These are phyloP conservation scores for Jatropha multifida DNA, from an alignment of 441 rosid species.

Conservation along the genomic window DNA sequence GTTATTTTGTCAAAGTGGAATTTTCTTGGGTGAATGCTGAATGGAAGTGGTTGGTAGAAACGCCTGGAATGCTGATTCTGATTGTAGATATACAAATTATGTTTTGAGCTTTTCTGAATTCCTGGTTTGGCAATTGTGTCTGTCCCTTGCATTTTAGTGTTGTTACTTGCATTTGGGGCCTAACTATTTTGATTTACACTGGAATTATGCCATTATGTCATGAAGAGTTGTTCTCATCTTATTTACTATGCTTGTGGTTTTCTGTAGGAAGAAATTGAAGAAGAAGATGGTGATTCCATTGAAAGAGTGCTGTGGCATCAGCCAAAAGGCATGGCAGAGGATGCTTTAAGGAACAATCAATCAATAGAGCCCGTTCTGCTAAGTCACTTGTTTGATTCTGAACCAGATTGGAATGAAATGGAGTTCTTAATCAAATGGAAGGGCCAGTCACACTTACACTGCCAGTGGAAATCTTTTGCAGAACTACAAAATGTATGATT, in stretches of 20 bases:
- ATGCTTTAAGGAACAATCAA: constrained; percentile 54
- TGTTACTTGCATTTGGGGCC: not conserved
- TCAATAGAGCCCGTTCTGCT: constrained; percentile 71
- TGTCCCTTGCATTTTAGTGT: not conserved
- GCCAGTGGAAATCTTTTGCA: constrained; percentile 89
- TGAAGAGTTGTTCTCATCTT: constrained; percentile 3
- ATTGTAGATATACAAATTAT: not conserved
- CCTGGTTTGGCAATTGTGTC: not conserved
- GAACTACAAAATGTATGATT: constrained; percentile 86
- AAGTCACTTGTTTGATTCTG: constrained; percentile 75
- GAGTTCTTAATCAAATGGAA: constrained; percentile 99
- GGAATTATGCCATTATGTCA: not conserved
- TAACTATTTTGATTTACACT: not conserved
- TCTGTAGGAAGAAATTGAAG: constrained; percentile 88
- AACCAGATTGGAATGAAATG: constrained; percentile 85
- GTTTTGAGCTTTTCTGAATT: not conserved
- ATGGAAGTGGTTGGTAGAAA: not conserved
- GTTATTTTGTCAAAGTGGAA: not conserved
- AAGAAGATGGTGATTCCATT: constrained; percentile 91
- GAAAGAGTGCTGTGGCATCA: constrained; percentile 99
- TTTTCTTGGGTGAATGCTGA: not conserved
- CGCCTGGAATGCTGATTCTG: not conserved
- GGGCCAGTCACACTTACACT: constrained; percentile 98
- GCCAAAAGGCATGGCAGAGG: constrained; percentile 84
- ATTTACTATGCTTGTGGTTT: not conserved